A percentile compares a stretch with the other conserved stretches of the same genome.
Evolutionary conservation across 257 asterid species (phyloP).

Genomic region (Penstemon barbatus): DNA sequence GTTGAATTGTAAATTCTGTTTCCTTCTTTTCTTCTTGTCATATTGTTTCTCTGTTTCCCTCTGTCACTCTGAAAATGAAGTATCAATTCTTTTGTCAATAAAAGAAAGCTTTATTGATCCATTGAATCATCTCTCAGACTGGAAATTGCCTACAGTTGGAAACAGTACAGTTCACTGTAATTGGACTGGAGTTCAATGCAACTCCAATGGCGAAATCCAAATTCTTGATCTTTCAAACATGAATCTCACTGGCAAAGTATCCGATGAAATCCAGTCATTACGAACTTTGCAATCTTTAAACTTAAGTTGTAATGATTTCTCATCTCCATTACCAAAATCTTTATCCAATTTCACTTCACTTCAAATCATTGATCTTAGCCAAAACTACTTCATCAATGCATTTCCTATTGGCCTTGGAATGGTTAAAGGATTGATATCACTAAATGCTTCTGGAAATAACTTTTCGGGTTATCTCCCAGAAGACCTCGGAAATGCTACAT

Average conservation of each 20-base stretch:
- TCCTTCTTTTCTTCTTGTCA: constrained; percentile 32
- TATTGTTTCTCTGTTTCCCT: constrained; percentile 17
- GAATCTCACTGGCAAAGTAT: constrained; percentile 61
- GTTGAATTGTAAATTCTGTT: constrained; percentile 18
- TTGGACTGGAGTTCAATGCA: constrained; percentile 69
- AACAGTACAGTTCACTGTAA: constrained; percentile 46
- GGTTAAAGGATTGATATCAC: constrained; percentile 34
- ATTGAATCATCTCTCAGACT: constrained; percentile 44
- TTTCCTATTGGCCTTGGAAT: constrained; percentile 54
- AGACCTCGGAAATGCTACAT: constrained; percentile 50
- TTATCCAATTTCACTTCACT: constrained; percentile 50
- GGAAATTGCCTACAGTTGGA: constrained; percentile 39
- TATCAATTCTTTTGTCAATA: constrained; percentile 43
- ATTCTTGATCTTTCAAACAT: constrained; percentile 55
- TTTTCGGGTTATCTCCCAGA: constrained; percentile 66
- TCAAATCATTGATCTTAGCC: constrained; percentile 59
- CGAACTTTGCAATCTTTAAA: constrained; percentile 36
- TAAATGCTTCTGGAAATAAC: constrained; percentile 67
- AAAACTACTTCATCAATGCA: constrained; percentile 45
- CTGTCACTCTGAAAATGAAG: constrained; percentile 36
- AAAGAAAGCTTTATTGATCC: constrained; percentile 59
- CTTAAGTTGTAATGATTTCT: constrained; percentile 58
- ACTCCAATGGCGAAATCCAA: constrained; percentile 46
- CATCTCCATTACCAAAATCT: constrained; percentile 61
- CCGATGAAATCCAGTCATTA: constrained; percentile 48